Percentiles rank a stretch among this genome's conserved stretches.
phyloP scores from a whole-genome alignment of 2,329 filamentous ascomycete species.

The Epichloe bromicola region DNA sequence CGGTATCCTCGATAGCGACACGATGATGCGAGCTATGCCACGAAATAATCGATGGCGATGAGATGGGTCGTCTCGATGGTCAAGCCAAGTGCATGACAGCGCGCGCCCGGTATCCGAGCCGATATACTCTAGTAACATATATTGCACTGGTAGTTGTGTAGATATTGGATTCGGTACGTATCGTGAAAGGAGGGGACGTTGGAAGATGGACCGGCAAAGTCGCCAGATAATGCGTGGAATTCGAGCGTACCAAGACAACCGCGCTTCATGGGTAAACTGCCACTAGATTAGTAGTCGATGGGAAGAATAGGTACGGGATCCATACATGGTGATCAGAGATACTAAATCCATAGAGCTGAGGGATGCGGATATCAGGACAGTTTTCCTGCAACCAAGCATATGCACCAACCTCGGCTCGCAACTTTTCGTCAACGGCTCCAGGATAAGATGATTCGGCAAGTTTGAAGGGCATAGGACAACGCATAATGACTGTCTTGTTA shows the following conservation, averaged over 20 bases:
- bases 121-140: conserved; percentile 16
- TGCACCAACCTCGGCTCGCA: conserved; percentile 16
- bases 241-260: conserved; percentile 6
- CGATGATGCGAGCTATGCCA: conserved; percentile 15
- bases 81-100: conserved; percentile 16
- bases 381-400: conserved; percentile 15
- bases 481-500: conserved; percentile 15
- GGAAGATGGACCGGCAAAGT: conserved; percentile 2
- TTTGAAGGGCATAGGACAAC: conserved; percentile 21
- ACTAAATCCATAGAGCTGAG: conserved; percentile 13
- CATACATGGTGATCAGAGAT: conserved; percentile 8
- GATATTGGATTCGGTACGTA: conserved; percentile 2
- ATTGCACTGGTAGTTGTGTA: conserved; percentile 7
- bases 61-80: conserved; percentile 4
- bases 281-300: conserved; percentile 1
- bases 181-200: conserved; percentile 1
- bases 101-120: conserved; percentile 13
- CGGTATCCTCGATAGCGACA: conserved; percentile 17
- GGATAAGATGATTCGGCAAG: conserved; percentile 24
- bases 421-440: conserved; percentile 30
- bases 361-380: conserved; percentile 14
- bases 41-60: conserved; percentile 15
- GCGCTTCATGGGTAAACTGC: conserved; percentile 8
- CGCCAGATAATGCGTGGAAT: conserved; percentile 1
- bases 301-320: neutral